These are phyloP conservation scores for Globisporangium alternatum DNA, from an alignment of 352 stramenopile genomes.

Conservation along the genomic window DNA sequence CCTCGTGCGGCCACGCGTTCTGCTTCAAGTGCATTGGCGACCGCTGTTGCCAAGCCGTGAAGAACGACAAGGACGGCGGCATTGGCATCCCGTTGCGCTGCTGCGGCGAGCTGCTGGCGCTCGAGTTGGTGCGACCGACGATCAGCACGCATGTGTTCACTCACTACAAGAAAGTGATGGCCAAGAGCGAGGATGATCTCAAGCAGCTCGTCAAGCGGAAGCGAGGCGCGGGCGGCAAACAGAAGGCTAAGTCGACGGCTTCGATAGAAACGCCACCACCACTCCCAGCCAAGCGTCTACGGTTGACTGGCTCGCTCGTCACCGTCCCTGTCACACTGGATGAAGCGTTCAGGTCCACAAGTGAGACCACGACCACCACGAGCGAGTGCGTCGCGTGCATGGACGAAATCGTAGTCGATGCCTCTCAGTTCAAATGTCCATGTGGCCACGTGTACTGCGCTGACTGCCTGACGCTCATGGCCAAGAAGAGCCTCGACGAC, in stretches of 20 bases:
- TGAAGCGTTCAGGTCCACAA: background rate
- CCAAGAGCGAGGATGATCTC: constrained; percentile 15
- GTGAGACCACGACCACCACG: too few species aligned
- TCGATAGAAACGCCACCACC: background rate
- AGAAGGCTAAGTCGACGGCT: constrained; percentile 6
- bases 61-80: constrained; percentile 25
- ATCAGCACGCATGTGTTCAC: constrained; percentile 21
- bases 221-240: constrained; percentile 8
- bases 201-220: constrained; percentile 1
- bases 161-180: constrained; percentile 34
- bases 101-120: constrained; percentile 27
- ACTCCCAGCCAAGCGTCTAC: background rate
- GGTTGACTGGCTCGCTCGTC: background rate
- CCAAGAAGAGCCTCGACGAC: constrained; percentile 50
- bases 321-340: constrained; percentile 13
- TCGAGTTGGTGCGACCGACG: constrained; percentile 31
- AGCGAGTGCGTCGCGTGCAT: constrained; percentile 12
- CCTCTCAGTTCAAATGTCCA: constrained; percentile 11
- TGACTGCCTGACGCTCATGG: constrained; percentile 46
- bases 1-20: constrained; percentile 25
- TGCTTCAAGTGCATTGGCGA: constrained; percentile 34
- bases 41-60: constrained; percentile 23
- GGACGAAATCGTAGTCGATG: background rate
- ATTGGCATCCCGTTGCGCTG: constrained; percentile 33
- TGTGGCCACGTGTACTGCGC: constrained; percentile 69